phyloP scores from a whole-genome alignment of 352 stramenopile genomes.

The Phytophthora sp. region DNA sequence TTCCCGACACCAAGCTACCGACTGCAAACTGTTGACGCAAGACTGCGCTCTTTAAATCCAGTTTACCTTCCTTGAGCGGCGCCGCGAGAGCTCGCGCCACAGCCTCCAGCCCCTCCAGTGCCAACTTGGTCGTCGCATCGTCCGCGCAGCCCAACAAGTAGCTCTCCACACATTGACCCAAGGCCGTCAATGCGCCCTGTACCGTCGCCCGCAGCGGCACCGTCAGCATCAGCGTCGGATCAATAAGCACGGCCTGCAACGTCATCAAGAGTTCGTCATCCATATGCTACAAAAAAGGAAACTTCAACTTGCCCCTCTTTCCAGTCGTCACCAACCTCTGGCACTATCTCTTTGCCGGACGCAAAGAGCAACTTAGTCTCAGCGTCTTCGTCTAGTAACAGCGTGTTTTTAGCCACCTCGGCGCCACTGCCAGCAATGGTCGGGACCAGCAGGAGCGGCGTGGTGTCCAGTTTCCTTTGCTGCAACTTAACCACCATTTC shows the following conservation, averaged over 20 bases:
- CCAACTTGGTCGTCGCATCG: slow-evolving; percentile 47
- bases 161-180: slow-evolving; percentile 79
- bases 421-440: slow-evolving; percentile 63
- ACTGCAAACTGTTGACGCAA: slow-evolving; percentile 64
- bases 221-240: slow-evolving; percentile 68
- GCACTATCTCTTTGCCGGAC: slow-evolving; percentile 42
- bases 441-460: slow-evolving; percentile 63
- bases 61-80: slow-evolving; percentile 64
- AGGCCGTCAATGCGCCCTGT: slow-evolving; percentile 63
- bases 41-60: slow-evolving; percentile 63
- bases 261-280: slow-evolving; percentile 16
- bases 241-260: slow-evolving; percentile 63
- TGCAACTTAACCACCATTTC: slow-evolving; percentile 23
- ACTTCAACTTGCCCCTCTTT: slow-evolving; percentile 15
- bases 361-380: slow-evolving; percentile 66
- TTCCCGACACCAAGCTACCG: slow-evolving; percentile 60
- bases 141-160: slow-evolving; percentile 64
- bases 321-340: slow-evolving; percentile 34
- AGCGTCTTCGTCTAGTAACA: slow-evolving; percentile 71
- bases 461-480: slow-evolving; percentile 22
- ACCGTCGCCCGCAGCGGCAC: slow-evolving; percentile 61
- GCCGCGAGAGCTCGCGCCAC: slow-evolving; percentile 55
- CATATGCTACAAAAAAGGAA: slow-evolving; percentile 5
- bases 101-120: slow-evolving; percentile 66
- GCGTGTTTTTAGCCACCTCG: slow-evolving; percentile 54